Percentiles rank a stretch among this genome's conserved stretches.
phyloP scores from a whole-genome alignment of 176 grass and related monocot genomes.

The Lolium rigidum region DNA sequence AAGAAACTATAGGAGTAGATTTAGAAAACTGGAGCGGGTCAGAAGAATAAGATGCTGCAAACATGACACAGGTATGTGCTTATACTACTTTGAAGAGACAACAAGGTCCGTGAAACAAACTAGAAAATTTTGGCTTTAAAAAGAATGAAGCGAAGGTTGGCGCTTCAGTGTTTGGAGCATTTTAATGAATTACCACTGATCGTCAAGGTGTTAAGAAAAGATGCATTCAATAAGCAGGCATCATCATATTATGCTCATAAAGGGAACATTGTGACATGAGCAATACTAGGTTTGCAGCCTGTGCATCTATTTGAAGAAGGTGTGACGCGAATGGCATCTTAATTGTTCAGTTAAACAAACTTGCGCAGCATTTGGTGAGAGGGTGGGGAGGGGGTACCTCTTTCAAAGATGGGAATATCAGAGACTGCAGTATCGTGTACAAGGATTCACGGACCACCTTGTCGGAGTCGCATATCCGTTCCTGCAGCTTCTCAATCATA shows the following conservation, averaged over 20 bases:
- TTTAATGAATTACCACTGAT: neutral
- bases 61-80: too few species aligned
- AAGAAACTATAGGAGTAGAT: conserved; percentile 2
- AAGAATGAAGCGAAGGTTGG: neutral
- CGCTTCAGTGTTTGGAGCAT: neutral
- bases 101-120: neutral
- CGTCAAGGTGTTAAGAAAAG: conserved; percentile 22
- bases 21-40: conserved; percentile 8
- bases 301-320: neutral
- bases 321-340: neutral
- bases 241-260: neutral
- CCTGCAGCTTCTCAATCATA: conserved; percentile 84
- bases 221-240: conserved; percentile 4
- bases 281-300: neutral
- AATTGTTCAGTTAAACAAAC: neutral
- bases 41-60: neutral
- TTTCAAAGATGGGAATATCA: conserved; percentile 80
- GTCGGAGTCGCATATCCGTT: conserved; percentile 65
- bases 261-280: neutral
- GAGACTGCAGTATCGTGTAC: conserved; percentile 67
- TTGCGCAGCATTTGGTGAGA: neutral
- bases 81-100: too few species aligned
- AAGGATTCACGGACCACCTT: conserved; percentile 76
- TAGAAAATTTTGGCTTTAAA: neutral
- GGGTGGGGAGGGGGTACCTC: conserved; percentile 55